Evolutionary conservation across 2,329 filamentous ascomycete species (phyloP).

Genomic region (Nemania sp.): DNA sequence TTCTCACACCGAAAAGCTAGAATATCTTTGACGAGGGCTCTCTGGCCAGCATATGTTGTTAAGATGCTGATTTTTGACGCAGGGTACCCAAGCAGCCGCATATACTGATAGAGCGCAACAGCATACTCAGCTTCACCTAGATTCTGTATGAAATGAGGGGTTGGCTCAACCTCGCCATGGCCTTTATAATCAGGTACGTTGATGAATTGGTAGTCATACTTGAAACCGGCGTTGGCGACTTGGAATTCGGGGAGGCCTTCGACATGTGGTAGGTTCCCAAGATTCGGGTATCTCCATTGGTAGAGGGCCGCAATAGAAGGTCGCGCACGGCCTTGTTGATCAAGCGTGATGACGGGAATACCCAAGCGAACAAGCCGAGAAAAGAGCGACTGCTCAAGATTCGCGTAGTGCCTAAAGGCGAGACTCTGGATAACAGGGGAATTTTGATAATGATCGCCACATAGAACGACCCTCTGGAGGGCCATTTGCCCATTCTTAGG

Average conservation of each 20-base stretch:
- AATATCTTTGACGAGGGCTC: conserved; percentile 85
- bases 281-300: conserved; percentile 84
- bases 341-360: conserved; percentile 86
- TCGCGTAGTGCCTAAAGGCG: conserved; percentile 92
- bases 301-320: conserved; percentile 87
- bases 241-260: conserved; percentile 71
- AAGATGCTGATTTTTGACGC: conserved; percentile 82
- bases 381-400: conserved; percentile 94
- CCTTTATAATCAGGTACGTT: conserved; percentile 93
- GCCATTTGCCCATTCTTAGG: conserved; percentile 71
- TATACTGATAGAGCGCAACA: conserved; percentile 94
- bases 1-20: conserved; percentile 79
- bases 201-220: conserved; percentile 95
- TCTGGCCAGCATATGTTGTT: conserved; percentile 91
- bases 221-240: conserved; percentile 86
- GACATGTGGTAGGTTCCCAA: conserved; percentile 79
- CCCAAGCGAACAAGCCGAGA: conserved; percentile 86
- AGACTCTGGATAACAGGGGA: conserved; percentile 93
- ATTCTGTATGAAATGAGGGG: conserved; percentile 94
- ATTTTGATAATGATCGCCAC: conserved; percentile 95
- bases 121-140: conserved; percentile 96
- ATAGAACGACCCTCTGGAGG: conserved; percentile 86
- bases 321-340: conserved; percentile 90
- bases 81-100: conserved; percentile 93
- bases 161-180: conserved; percentile 83